These are phyloP conservation scores for Zopfia rhizophila DNA, from an alignment of 2,329 filamentous ascomycete genomes.

Conservation along the genomic window DNA sequence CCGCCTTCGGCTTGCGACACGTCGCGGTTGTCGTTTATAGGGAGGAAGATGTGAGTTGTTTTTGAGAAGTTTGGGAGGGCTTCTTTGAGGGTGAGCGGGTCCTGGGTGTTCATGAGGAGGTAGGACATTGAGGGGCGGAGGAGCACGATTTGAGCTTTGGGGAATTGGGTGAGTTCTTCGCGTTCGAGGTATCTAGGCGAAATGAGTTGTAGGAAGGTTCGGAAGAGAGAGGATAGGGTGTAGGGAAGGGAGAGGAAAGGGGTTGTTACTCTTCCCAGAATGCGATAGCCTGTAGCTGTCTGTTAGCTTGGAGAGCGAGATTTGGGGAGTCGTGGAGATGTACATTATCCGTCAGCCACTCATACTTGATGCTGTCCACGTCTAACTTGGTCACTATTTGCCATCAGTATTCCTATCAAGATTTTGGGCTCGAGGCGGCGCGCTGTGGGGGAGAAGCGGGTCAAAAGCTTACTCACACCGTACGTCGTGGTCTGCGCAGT, in stretches of 20 bases:
- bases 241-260: constrained; percentile 6
- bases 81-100: constrained; percentile 66
- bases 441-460: neutral
- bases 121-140: constrained; percentile 93
- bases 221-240: neutral
- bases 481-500: constrained; percentile 68
- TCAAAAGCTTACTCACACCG: constrained; percentile 63
- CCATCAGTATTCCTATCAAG: constrained; percentile 31
- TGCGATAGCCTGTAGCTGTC: constrained; percentile 77
- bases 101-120: constrained; percentile 80
- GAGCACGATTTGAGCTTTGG: constrained; percentile 86
- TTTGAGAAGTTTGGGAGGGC: constrained; percentile 83
- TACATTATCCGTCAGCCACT: constrained; percentile 98
- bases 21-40: constrained; percentile 88
- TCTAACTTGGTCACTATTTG: constrained; percentile 84
- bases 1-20: constrained; percentile 88
- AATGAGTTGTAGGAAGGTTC: constrained; percentile 9
- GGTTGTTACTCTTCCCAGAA: constrained; percentile 92
- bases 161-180: constrained; percentile 82
- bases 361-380: constrained; percentile 84
- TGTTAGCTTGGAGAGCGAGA: constrained; percentile 14
- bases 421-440: constrained; percentile 1
- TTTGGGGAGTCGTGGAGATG: neutral
- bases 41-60: constrained; percentile 93
- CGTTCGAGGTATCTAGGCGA: constrained; percentile 79